Base-by-base conservation (phyloP, 2,329 filamentous ascomycete genomes). In the Pseudopyricularia cyperi region DNA sequence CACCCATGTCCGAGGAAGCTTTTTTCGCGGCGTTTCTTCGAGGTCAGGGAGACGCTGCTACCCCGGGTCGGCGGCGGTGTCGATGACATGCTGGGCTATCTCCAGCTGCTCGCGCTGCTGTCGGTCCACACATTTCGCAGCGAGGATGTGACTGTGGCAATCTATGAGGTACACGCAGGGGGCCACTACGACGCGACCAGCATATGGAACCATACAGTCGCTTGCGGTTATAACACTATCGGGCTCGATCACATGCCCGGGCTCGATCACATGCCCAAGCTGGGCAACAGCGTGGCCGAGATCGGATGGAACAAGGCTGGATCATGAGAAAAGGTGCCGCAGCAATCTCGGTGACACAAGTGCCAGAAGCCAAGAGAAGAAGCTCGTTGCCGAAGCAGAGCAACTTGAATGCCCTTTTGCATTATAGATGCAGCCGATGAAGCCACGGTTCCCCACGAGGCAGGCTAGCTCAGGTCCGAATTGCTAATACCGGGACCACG, bases 251-350 rank as follows among this genome's bases (percentile, higher is more conserved):
- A 88, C 59, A 74, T 83, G 33, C 71, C 71, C 47, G 71, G 73
- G 19, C 71, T 88, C 54, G 39, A 44, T 24, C 84, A 88, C 59
- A 74, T 83, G 33, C 71, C 71, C 47, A 71, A 73, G 19, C 71
- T 88, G 1, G 84, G 84, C 8, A 65, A 74, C 19, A 84, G 79
- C 0, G 67, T 86, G 4, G 77, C 77, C 37, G 73, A 80, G 63
- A 85, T 87, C 56, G 80, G 83, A 1, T 86, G 83, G 83, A 82
- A 87, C 64, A 87, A 87, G 65, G 78, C 79, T 1, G 84, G 1
- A 81, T 87, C 50, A 79, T 85, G 65, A 87, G 85, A 64, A 47
- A 59, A 0, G 76, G 74, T 2, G 69, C 76, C 4, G 73, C 75
- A 24, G 80, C 77, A 2, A 87, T 86, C 55, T 51, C 50, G 4